Evolutionary conservation across 345 rosid genomes (phyloP), one percentile per base, ranked within the genome.

Genomic region (Dipteronia dyeriana): DNA sequence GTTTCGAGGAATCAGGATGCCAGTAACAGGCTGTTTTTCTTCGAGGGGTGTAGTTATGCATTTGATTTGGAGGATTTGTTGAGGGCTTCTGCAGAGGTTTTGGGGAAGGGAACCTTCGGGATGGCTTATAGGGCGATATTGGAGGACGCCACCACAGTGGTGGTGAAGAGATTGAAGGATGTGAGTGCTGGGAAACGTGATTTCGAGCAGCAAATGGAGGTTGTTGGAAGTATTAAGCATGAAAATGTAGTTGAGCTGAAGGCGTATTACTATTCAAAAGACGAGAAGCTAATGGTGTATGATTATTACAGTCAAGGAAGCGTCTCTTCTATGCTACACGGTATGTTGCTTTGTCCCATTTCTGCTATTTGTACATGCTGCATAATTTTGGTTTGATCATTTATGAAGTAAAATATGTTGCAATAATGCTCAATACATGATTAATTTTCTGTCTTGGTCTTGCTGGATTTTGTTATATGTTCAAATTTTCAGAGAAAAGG

Each of bases 1-100:
- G 91, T 87, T 12, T 89, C 95, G 2, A 82, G 97, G 83, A 92
- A 85, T 76, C 91, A 92, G 76, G 99, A 94, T 71, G 97, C 83
- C 7, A 94, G 87, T 79, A 93, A 94, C 73, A 86, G 88, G 78
- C 73, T 96, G 83, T 94, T 85, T 47, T 96, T 96, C 94, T 96
- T 96, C 13, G 97, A 94, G 83, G 97, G 98, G n/a, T 91, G 97
- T 31, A 90, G 80, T 47, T 94, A 94, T 79, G 86, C 97, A 25
- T 94, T 96, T 61, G 97, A 96, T 88, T 87, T 96, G 82, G 99
- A 96, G 84, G 99, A 96, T 89, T 84, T 96, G 7, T 82, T 96
- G 86, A 91, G 98, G 79, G 99, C 99, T 70, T 96, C 98, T 14
- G 98, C 98, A 17, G 99, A 96, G 81, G 97, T 96, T n/a, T 82